Conservation (phyloP, 257 asterid species). For the Haberlea rhodopensis region DNA sequence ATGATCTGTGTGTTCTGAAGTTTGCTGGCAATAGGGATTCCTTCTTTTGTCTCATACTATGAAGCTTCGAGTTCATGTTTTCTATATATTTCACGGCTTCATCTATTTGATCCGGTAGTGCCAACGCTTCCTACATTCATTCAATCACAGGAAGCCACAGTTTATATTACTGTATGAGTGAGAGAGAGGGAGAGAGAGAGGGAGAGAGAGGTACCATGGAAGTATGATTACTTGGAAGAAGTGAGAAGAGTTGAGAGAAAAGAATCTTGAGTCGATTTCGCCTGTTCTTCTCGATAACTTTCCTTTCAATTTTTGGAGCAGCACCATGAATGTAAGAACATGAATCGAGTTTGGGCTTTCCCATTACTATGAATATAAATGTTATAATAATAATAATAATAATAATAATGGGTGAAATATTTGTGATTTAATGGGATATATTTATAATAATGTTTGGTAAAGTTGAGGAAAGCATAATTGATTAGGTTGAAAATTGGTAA, state of each 20-base stretch:
- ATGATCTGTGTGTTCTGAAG: conserved; percentile 1
- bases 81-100: conserved; percentile 42
- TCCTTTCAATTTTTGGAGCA: conserved; percentile 49
- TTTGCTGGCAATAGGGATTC: conserved; percentile 24
- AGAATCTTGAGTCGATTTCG: conserved; percentile 45
- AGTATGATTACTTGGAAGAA: conserved; percentile 32
- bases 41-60: conserved; percentile 32
- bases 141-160: too few relatives aligned
- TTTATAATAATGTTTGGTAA: too few relatives aligned
- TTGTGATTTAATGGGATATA: too few relatives aligned
- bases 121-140: conserved; percentile 35
- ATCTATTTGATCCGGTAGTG: conserved; percentile 48
- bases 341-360: background rate
- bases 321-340: background rate
- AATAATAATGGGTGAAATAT: too few relatives aligned
- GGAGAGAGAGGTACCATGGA: too few relatives aligned
- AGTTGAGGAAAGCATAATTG: too few relatives aligned
- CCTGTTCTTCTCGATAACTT: conserved; percentile 48
- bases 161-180: too few relatives aligned
- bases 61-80: conserved; percentile 31
- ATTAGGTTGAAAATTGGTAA: too few relatives aligned
- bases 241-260: conserved; percentile 38
- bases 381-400: too few relatives aligned
- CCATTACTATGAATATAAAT: background rate
- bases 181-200: too few relatives aligned